Evolutionary conservation across 495 filamentous ascomycete genomes (phyloP).

Genomic region (Penicillium angulare): DNA sequence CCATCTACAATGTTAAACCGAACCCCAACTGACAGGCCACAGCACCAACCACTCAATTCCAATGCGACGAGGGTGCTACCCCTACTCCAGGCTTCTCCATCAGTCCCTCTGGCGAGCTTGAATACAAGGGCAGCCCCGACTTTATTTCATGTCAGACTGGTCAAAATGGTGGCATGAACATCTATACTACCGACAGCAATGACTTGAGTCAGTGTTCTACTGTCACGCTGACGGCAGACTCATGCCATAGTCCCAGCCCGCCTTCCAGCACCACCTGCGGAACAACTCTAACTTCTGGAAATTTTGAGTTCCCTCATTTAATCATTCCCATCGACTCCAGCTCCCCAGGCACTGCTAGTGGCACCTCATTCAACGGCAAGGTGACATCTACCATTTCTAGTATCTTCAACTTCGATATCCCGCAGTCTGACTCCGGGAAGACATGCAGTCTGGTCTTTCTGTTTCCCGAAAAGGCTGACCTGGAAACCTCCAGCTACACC

Average conservation of each 20-base stretch:
- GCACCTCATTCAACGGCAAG: slow-evolving; percentile 54
- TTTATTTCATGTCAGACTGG: slow-evolving; percentile 58
- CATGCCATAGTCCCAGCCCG: slow-evolving; percentile 31
- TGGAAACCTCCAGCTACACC: slow-evolving; percentile 54
- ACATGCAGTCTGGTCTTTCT: slow-evolving; percentile 67
- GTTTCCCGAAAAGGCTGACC: slow-evolving; percentile 52
- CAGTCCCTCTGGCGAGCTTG: slow-evolving; percentile 45
- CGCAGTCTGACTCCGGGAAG: slow-evolving; percentile 48
- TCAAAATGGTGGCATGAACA: slow-evolving; percentile 46
- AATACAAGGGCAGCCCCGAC: slow-evolving; percentile 38
- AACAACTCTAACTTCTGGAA: slow-evolving; percentile 43
- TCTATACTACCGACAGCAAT: slow-evolving; percentile 48
- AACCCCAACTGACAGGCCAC: slow-evolving; percentile 8
- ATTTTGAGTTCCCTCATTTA: slow-evolving; percentile 62
- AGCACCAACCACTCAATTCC: slow-evolving; percentile 60
- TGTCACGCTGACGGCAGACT: slow-evolving; percentile 47
- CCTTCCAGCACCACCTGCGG: slow-evolving; percentile 38
- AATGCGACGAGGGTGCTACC: slow-evolving; percentile 57
- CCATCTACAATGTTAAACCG: no score
- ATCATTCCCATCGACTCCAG: slow-evolving; percentile 63
- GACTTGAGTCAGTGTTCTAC: slow-evolving; percentile 43
- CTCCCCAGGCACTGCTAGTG: slow-evolving; percentile 48
- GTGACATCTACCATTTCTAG: slow-evolving; percentile 55
- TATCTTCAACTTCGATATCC: slow-evolving; percentile 71
- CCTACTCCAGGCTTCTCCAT: slow-evolving; percentile 49